Evolutionary conservation across 352 stramenopile genomes (phyloP).

Genomic region (Phytophthora litchii): DNA sequence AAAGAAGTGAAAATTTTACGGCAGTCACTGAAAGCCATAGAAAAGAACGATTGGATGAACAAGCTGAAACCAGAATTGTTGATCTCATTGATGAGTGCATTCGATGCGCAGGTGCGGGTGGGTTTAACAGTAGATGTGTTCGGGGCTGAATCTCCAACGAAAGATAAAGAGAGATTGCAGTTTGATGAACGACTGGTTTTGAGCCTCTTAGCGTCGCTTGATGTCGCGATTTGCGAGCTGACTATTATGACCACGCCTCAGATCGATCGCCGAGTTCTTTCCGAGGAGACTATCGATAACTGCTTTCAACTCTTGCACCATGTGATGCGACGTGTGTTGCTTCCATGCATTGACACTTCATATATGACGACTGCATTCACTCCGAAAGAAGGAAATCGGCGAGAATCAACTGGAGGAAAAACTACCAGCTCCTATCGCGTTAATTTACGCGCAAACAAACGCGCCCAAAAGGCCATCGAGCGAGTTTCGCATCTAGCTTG

Average conservation of each 20-base stretch:
- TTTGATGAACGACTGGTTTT: constrained; percentile 22
- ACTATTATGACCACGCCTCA: constrained; percentile 71
- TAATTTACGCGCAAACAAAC: constrained; percentile 59
- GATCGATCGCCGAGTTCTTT: constrained; percentile 75
- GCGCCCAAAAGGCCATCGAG: constrained; percentile 55
- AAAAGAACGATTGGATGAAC: constrained; percentile 63
- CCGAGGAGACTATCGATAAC: constrained; percentile 85
- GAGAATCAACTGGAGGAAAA: constrained; percentile 16
- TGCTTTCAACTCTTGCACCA: constrained; percentile 75
- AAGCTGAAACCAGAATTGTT: constrained; percentile 64
- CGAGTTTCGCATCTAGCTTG: constrained; percentile 67
- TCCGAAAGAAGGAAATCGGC: constrained; percentile 16
- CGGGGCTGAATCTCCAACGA: constrained; percentile 39
- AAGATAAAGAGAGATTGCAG: constrained; percentile 6
- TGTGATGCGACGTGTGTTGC: constrained; percentile 55
- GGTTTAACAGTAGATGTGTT: constrained; percentile 71
- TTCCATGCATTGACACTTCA: constrained; percentile 73
- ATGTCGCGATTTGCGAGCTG: constrained; percentile 76
- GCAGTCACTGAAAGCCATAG: constrained; percentile 71
- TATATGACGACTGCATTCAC: constrained; percentile 38
- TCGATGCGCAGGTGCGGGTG: constrained; percentile 72
- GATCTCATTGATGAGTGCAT: constrained; percentile 51
- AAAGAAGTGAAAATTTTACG: constrained; percentile 68
- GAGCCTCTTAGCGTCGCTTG: constrained; percentile 44
- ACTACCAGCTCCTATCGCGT: constrained; percentile 32